Evolutionary conservation across 2,329 filamentous ascomycete genomes (phyloP), one percentile per base, ranked within the genome.

Genomic region (Monosporascus sp.): DNA sequence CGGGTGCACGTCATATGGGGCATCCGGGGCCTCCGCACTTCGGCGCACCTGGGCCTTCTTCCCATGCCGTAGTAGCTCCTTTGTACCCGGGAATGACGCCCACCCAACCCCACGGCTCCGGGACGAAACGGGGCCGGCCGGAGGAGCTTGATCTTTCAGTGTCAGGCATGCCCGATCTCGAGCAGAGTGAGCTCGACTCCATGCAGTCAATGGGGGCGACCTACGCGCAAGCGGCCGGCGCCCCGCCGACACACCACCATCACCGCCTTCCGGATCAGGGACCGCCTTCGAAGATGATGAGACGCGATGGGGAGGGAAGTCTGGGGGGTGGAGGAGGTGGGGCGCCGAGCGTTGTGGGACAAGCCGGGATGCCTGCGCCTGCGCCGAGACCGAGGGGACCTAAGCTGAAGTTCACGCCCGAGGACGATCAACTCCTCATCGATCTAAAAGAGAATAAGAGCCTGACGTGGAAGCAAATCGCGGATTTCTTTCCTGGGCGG

Each of bases 401-500:
- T 7, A 97, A 96, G 73, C 78, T 96, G 62, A 96, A 96, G 72
- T 97, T 97, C 67, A 96, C 91, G 1, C 85, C 89, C 9, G 91
- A 96, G 70, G 92, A 97, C 67, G 92, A 97, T 70, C 86, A 89
- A 61, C 75, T 96, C 48, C 78, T 97, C 51, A 86, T 96, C 53
- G 89, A 96, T 66, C 76, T 97, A 57, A 97, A 97, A 71, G 92
- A 97, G 72, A 92, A 94, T 66, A 95, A 94, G 71, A 92, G 90
- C 66, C 77, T 97, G 67, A 96, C 92, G 5, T 97, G 92, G 92
- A 96, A 96, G 73, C 92, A 97, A 76, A 97, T 97, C 65, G 90
- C 91, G 53, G 92, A 96, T 67, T 96, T 96, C 73, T 97, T 97
- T 63, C 92, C 92, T 1, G 92, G 91, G 1, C 80, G 92, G 54